phyloP scores from a whole-genome alignment of 441 rosid species.

The Populus tomentosa region DNA sequence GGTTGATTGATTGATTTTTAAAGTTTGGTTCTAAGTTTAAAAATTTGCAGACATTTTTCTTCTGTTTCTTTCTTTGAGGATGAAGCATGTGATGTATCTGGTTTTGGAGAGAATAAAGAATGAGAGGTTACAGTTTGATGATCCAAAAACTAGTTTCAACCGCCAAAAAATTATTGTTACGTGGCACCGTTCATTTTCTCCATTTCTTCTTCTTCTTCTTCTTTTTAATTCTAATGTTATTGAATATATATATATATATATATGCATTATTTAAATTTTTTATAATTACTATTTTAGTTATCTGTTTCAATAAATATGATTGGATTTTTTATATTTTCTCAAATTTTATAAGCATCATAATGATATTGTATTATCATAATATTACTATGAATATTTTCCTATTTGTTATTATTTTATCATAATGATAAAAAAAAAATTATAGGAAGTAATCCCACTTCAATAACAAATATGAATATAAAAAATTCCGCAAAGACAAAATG shows the following conservation, averaged over 20 bases:
- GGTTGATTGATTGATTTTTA: not conserved
- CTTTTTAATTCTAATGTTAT: not conserved
- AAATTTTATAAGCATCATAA: no score
- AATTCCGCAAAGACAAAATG: no score
- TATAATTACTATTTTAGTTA: no score
- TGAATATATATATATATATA: not conserved
- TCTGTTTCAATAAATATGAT: no score
- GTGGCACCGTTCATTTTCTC: conserved; percentile 13
- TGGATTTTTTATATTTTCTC: no score
- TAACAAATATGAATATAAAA: no score
- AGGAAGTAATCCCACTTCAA: no score
- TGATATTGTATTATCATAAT: no score
- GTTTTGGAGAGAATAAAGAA: not conserved
- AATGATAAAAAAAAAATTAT: no score
- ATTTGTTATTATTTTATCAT: no score
- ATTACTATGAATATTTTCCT: no score
- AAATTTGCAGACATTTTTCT: not conserved
- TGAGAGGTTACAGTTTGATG: conserved; percentile 23
- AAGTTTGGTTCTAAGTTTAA: not conserved
- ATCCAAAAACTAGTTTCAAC: conserved; percentile 7
- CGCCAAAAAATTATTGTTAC: conserved; percentile 22
- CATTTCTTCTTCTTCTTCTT: not conserved
- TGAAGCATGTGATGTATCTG: not conserved
- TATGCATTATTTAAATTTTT: no score
- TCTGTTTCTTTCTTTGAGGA: not conserved